Percentiles rank a stretch among this genome's conserved stretches.
phyloP scores from a whole-genome alignment of 2,329 filamentous ascomycete species.

The Talaromyces sp. region DNA sequence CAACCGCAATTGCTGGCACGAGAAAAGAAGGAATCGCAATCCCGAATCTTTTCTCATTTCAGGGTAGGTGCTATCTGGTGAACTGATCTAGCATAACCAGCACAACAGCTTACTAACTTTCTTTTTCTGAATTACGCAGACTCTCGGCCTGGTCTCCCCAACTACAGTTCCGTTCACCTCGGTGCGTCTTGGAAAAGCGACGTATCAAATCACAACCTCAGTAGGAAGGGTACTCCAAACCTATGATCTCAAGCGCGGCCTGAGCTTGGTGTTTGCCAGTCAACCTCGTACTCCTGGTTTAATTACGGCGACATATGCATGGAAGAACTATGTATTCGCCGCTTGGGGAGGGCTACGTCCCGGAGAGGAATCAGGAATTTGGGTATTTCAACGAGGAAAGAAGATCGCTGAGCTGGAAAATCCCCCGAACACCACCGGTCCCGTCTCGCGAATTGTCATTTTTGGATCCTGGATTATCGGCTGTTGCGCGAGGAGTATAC shows the following conservation, averaged over 20 bases:
- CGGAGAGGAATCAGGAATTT: conserved; percentile 62
- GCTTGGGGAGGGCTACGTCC: conserved; percentile 69
- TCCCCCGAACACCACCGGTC: conserved; percentile 61
- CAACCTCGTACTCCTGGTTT: conserved; percentile 79
- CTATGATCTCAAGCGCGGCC: conserved; percentile 84
- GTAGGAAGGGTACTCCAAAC: conserved; percentile 88
- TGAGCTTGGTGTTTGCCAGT: conserved; percentile 91
- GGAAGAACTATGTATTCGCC: conserved; percentile 83
- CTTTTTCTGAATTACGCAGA: conserved; percentile 52
- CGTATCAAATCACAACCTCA: conserved; percentile 95
- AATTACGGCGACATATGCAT: conserved; percentile 83
- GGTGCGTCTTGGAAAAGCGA: conserved; percentile 84
- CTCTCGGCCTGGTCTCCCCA: conserved; percentile 87
- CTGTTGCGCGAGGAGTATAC: conserved; percentile 69
- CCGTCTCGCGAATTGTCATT: conserved; percentile 72
- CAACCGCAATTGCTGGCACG: conserved; percentile 7
- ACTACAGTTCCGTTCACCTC: conserved; percentile 87
- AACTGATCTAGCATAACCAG: background rate
- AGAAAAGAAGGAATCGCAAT: conserved; percentile 51
- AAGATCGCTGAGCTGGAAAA: conserved; percentile 72
- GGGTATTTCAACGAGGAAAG: conserved; percentile 89
- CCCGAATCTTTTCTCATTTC: conserved; percentile 89
- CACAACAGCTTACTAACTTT: background rate
- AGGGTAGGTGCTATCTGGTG: conserved; percentile 58
- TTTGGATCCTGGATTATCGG: conserved; percentile 92